These are phyloP conservation scores for Colletotrichum paranaense DNA, from an alignment of 2,329 filamentous ascomycete genomes.

Conservation along the genomic window DNA sequence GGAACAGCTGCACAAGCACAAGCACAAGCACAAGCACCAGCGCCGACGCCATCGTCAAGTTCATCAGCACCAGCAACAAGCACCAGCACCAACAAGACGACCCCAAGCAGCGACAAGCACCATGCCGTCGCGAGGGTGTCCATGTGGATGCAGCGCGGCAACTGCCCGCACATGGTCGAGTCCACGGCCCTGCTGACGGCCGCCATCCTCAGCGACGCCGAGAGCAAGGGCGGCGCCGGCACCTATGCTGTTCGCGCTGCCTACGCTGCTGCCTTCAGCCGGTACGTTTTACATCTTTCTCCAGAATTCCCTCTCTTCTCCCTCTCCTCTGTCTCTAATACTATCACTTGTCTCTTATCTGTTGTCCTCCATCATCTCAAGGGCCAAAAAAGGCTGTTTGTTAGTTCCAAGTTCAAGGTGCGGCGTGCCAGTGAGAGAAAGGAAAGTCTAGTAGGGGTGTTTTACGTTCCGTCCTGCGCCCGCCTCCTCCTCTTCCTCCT, in stretches of 20 bases:
- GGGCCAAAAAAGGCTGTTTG: neutral
- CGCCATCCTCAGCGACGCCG: slow-evolving; percentile 73
- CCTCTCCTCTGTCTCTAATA: neutral
- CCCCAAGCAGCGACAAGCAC: slow-evolving; percentile 48
- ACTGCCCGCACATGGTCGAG: slow-evolving; percentile 83
- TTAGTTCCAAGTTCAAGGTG: neutral
- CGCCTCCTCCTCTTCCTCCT: neutral
- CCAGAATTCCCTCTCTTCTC: neutral
- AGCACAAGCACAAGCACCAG: neutral
- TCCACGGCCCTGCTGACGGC: slow-evolving; percentile 80
- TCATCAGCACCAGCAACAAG: slow-evolving; percentile 9
- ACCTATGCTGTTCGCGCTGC: slow-evolving; percentile 74
- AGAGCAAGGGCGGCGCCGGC: slow-evolving; percentile 50
- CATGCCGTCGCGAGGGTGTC: slow-evolving; percentile 68
- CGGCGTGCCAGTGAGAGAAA: too few relatives aligned
- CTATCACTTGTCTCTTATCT: slow-evolving; percentile 8
- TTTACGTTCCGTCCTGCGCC: neutral
- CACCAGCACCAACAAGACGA: neutral
- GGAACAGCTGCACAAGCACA: slow-evolving; percentile 23
- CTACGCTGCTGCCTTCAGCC: slow-evolving; percentile 80
- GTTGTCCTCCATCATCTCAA: slow-evolving; percentile 9
- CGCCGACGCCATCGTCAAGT: too few relatives aligned
- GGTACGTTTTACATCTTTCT: slow-evolving; percentile 58
- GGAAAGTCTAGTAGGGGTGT: slow-evolving; percentile 19
- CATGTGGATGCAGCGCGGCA: slow-evolving; percentile 78